Conservation (phyloP, 495 filamentous ascomycete genomes). For the Aspergillus avenaceus region DNA sequence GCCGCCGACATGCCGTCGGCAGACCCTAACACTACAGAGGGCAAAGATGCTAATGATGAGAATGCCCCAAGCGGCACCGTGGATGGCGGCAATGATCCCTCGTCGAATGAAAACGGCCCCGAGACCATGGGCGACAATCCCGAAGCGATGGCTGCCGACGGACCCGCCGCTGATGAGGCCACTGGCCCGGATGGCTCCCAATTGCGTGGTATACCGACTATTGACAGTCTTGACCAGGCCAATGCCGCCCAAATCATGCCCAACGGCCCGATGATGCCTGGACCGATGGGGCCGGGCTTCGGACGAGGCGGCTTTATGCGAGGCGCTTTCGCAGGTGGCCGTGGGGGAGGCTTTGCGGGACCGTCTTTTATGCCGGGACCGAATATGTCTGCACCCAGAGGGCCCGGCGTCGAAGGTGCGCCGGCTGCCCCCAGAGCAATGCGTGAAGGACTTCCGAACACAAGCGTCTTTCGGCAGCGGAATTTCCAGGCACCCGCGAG, state of each 20-base stretch:
- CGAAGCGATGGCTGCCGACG: constrained; percentile 1
- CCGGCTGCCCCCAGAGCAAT: constrained; percentile 93
- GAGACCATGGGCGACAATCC: constrained; percentile 5
- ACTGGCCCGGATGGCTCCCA: constrained; percentile 16
- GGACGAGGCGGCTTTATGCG: constrained; percentile 36
- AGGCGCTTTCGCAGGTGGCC: constrained; percentile 22
- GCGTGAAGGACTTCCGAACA: constrained; percentile 79
- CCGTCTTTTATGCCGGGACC: constrained; percentile 17
- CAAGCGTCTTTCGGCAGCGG: constrained; percentile 52
- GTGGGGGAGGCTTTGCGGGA: constrained; percentile 28
- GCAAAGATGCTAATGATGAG: constrained; percentile 23
- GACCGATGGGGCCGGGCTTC: constrained; percentile 28
- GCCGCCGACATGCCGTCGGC: constrained; percentile 5
- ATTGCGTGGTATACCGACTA: constrained; percentile 42
- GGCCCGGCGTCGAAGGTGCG: constrained; percentile 68
- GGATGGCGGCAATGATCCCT: constrained; percentile 14
- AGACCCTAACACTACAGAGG: constrained; percentile 17
- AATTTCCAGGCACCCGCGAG: constrained; percentile 28
- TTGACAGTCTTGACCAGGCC: constrained; percentile 39
- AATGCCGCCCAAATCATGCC: constrained; percentile 10
- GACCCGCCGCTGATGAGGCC: constrained; percentile 7
- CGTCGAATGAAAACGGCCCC: constrained; percentile 11
- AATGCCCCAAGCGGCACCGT: constrained; percentile 25
- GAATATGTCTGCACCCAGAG: constrained; percentile 34
- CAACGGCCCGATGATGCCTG: constrained; percentile 16